Evolutionary conservation across 176 grass and related monocot species (phyloP), one percentile per base, ranked within the genome.

Genomic region (Oryza officinalis): DNA sequence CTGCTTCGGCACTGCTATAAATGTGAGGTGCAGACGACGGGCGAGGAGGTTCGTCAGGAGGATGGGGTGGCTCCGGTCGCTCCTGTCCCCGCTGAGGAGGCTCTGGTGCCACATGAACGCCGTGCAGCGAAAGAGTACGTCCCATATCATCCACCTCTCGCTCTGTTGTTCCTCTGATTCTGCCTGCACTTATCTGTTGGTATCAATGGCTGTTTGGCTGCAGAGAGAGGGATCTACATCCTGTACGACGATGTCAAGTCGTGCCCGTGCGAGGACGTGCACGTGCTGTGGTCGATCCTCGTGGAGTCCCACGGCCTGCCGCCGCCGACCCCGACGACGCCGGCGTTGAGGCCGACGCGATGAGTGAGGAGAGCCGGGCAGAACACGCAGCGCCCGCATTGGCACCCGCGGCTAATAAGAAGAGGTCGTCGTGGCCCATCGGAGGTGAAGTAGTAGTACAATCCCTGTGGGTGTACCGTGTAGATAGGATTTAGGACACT

Each of bases 221-320:
- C 81, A 87, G 87, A 84, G 76, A 75, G 76, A 63, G 87, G 84
- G 61, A 87, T 93, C 74, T 87, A 87, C 80, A 87, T 84, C 59
- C 81, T 93, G 23, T 93, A 87, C 66, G 87, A 89, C 26, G 91
- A 93, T 49, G 91, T 93, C 30, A 93, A 87, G 91, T 89, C 85
- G 37, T 93, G 87, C 84, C 87, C 86, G n/a, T 89, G 77, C 91
- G 91, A 93, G 78, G 91, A 93, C 77, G 87, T 93, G 91, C 87
- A 90, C 66, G 84, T 90, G 57, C 80, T 93, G 17, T 93, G 91
- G 91, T 87, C 91, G 0, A 93, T 93, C 71, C 80, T 90, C 28
- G 67, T 84, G 2, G 71, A 89, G 80, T 80, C 91, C 75, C 76
- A 80, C 78, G 88, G 88, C 83, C 88, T 86, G 83, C 83, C 78